Base-by-base conservation (phyloP, 1,139 yeast species). In the Maudiozyma humilis region DNA sequence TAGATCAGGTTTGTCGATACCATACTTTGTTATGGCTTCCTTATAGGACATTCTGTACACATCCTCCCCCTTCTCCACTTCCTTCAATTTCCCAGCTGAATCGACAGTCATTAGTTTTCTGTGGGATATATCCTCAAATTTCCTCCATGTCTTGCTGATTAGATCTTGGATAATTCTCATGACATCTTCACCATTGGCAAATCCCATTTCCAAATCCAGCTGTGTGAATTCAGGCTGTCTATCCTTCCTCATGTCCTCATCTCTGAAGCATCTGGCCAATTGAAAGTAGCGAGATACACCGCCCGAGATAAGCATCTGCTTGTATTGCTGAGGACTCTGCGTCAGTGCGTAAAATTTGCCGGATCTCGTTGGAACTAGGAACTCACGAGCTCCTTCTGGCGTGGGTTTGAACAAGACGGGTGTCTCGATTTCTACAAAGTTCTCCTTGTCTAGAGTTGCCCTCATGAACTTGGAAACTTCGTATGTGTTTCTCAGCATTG, bases 211-310 rank as follows among this genome's bases (percentile, higher is more conserved):
- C 65, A 93, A 57, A 70, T 91, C 99, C 15, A 93, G 69, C 63
- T 91, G 99, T 0, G 98, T 91, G 59, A 91, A 93, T 61, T 93
- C 98, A 0, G 97, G 97, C 64, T 91, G 99, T 62, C 99, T 75
- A 62, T 91, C 98, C 3, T 89, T 81, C 47, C 98, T 72, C 50
- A 93, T 72, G 64, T 93, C 97, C 62, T 91, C 99, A 61, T 93
- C 98, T 51, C 98, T 73, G 61, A 91, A 91, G 60, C 99, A 91
- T 55, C 78, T 80, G 3, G 98, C 98, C 41, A 93, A 70, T 63
- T 91, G 98, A 62, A 79, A 91, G 64, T 91, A 91, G 41, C 76
- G 73, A 43, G 83, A 74, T 38, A 93, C 78, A 0, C 98, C 99
- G 34, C 95, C 82, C 3, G 96, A 94, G 91, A 91, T 91, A 36